phyloP scores from a whole-genome alignment of 1,139 yeast species.

The Sugiyamaella sp. region DNA sequence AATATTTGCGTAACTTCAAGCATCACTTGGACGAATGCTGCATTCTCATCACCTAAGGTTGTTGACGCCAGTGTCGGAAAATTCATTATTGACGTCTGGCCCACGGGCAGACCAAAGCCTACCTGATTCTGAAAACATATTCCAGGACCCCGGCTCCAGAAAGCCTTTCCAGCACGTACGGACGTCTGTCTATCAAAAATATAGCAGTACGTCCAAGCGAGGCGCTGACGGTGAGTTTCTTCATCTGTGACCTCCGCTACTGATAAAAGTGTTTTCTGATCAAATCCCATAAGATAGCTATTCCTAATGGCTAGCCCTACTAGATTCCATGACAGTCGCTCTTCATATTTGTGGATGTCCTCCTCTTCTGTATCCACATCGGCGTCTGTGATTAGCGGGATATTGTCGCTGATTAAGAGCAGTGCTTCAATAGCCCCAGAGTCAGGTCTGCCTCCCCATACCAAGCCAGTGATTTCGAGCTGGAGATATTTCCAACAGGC shows the following conservation, averaged over 20 bases:
- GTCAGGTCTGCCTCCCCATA: slow-evolving; percentile 25
- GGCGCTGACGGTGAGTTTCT: slow-evolving; percentile 29
- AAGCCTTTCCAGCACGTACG: slow-evolving; percentile 33
- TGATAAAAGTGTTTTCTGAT: slow-evolving; percentile 32
- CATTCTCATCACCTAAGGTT: slow-evolving; percentile 26
- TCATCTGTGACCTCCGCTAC: slow-evolving; percentile 27
- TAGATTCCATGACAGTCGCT: slow-evolving; percentile 35
- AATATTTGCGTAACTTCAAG: slow-evolving; percentile 33
- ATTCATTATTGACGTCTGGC: slow-evolving; percentile 27
- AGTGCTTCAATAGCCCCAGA: slow-evolving; percentile 32
- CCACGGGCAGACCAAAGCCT: slow-evolving; percentile 26
- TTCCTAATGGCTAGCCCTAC: slow-evolving; percentile 35
- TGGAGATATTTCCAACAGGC: slow-evolving; percentile 30
- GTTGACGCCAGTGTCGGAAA: slow-evolving; percentile 30
- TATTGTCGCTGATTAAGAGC: slow-evolving; percentile 31
- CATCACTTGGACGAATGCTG: slow-evolving; percentile 31
- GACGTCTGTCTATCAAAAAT: slow-evolving; percentile 33
- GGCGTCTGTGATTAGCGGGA: slow-evolving; percentile 25
- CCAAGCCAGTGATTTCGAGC: slow-evolving; percentile 24
- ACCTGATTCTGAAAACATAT: slow-evolving; percentile 33
- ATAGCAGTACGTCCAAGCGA: slow-evolving; percentile 34
- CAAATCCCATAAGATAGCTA: slow-evolving; percentile 31
- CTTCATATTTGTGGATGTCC: slow-evolving; percentile 25
- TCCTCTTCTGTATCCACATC: slow-evolving; percentile 17
- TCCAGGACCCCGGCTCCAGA: slow-evolving; percentile 35